Percentiles rank a stretch among this genome's conserved stretches.
phyloP scores from a whole-genome alignment of 2,329 filamentous ascomycete species.

The Pestalotiopsis fici region DNA sequence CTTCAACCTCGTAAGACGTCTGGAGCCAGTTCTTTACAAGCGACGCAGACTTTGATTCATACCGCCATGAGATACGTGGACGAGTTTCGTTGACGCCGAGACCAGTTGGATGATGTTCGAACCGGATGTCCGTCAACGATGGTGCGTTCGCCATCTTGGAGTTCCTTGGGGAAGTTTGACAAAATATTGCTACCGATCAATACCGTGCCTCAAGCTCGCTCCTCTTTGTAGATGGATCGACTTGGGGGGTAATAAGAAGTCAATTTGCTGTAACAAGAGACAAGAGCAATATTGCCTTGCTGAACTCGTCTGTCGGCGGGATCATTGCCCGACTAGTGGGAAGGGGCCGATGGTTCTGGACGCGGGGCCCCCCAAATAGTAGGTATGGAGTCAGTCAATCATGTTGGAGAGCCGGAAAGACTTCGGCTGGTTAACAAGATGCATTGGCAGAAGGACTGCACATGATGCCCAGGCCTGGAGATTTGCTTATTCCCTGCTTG shows the following conservation, averaged over 20 bases:
- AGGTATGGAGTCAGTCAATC: neutral
- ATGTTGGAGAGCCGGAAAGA: neutral
- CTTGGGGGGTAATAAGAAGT: neutral
- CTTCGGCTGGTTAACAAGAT: neutral
- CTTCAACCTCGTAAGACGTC: neutral
- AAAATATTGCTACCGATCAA: neutral
- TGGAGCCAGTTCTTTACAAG: neutral
- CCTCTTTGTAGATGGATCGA: neutral
- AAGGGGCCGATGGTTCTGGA: no score
- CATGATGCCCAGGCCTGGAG: neutral
- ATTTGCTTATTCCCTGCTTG: no score
- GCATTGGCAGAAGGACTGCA: neutral
- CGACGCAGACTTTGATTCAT: neutral
- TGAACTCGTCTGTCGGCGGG: neutral
- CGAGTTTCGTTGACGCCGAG: neutral
- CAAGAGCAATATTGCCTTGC: neutral
- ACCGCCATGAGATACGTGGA: slow-evolving; percentile 7
- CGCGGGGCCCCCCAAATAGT: neutral
- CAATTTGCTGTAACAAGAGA: neutral
- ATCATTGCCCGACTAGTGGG: neutral
- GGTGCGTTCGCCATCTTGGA: neutral
- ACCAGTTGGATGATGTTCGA: slow-evolving; percentile 8
- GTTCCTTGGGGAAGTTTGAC: neutral
- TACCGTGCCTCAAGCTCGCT: neutral
- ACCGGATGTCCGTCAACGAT: neutral